Percentiles rank a stretch among this genome's conserved stretches.
Conservation (phyloP, 2,329 filamentous ascomycete genomes). For the Fonsecaea erecta region DNA sequence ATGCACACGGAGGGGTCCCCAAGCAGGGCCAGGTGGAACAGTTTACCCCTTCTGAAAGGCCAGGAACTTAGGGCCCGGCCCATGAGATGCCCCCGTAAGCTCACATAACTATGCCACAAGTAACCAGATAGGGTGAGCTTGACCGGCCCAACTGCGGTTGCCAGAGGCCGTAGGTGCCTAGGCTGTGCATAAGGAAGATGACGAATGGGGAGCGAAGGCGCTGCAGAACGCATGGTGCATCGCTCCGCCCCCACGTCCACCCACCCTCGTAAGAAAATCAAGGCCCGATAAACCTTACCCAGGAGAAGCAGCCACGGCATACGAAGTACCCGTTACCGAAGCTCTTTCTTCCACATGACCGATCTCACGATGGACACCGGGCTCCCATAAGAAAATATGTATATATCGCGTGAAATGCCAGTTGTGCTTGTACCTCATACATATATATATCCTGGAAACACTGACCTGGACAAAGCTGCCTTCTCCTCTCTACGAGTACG, state of each 20-base stretch:
- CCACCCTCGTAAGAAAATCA: conserved; percentile 11
- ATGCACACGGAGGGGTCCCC: conserved; percentile 4
- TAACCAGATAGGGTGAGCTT: conserved; percentile 10
- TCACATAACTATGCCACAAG: conserved; percentile 16
- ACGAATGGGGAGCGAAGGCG: conserved; percentile 13
- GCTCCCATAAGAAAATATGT: neutral
- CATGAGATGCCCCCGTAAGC: conserved; percentile 20
- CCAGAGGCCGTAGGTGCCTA: conserved; percentile 17
- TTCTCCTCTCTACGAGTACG: neutral
- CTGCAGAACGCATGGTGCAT: conserved; percentile 9
- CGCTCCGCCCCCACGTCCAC: conserved; percentile 14
- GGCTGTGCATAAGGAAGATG: conserved; percentile 27
- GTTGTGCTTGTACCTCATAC: too few relatives aligned
- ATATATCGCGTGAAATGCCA: neutral
- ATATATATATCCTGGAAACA: neutral
- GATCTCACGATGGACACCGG: too few relatives aligned
- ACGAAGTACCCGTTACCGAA: neutral
- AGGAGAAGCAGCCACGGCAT: too few relatives aligned
- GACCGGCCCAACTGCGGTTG: conserved; percentile 7
- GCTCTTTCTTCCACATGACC: too few relatives aligned
- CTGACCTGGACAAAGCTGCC: neutral
- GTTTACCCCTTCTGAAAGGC: neutral
- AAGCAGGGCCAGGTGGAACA: neutral
- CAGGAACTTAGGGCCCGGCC: conserved; percentile 10
- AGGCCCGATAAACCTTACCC: conserved; percentile 1